Conservation (phyloP, 148 eudicot species). For the Limonium bicolor region DNA sequence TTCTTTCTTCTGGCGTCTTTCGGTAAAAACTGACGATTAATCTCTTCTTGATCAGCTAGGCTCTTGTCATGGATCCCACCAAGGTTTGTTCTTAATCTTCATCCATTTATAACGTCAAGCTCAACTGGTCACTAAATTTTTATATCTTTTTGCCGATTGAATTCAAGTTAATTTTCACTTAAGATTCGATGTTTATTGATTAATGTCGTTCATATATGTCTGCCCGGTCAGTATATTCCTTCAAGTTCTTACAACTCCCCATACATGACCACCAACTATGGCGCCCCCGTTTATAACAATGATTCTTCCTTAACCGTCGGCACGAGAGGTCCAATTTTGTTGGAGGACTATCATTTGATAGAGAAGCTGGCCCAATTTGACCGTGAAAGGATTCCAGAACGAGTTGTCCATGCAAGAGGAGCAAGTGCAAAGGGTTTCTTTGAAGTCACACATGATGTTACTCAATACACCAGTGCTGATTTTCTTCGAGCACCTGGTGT, state of each 20-base stretch:
- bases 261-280: conserved; percentile 55
- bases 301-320: conserved; percentile 65
- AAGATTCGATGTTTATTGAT: conserved; percentile 1
- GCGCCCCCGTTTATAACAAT: conserved; percentile 72
- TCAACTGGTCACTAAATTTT: too few species aligned
- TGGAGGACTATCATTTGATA: conserved; percentile 70
- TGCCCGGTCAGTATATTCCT: conserved; percentile 57
- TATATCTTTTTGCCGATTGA: too few species aligned
- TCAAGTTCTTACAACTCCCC: conserved; percentile 56
- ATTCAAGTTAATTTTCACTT: not conserved
- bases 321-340: conserved; percentile 57
- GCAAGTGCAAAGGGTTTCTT: conserved; percentile 78
- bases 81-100: conserved; percentile 25
- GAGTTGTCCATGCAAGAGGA: conserved; percentile 77
- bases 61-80: conserved; percentile 49
- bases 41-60: too few species aligned
- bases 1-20: too few species aligned
- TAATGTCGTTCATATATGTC: conserved; percentile 5
- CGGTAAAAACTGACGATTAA: too few species aligned
- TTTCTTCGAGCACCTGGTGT: conserved; percentile 91
- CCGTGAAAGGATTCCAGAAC: conserved; percentile 72
- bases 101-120: too few species aligned
- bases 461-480: conserved; percentile 83
- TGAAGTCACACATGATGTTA: conserved; percentile 79
- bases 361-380: conserved; percentile 72